Evolutionary conservation across 768 basidiomycete species (phyloP), one percentile per base, ranked within the genome.

Genomic region (Tricholoma furcatifolium): DNA sequence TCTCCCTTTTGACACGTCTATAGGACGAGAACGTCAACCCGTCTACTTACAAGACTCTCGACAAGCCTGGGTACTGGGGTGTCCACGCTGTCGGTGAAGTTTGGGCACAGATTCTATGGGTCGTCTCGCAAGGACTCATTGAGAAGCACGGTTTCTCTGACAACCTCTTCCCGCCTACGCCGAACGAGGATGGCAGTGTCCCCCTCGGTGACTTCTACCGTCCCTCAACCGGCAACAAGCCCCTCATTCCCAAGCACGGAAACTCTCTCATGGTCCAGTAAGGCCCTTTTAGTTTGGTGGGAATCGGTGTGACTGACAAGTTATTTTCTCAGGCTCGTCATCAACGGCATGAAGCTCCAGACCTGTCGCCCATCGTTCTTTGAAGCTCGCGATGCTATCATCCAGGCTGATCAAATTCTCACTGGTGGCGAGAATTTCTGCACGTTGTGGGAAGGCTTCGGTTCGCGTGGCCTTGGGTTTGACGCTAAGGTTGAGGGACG

Each of bases 341-440:
- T 98, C 24, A 86, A 88, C 65, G 94, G 79, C 9, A 96, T 99
- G 94, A 98, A 98, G 79, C 74, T 97, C 40, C 95, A 98, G 66
- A 84, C 87, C 3, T 99, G 96, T 73, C 80, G 87, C 23, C 96
- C 96, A 17, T 79, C 77, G 42, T 95, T 96, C 85, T 90, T 93
- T 63, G 85, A 93, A 51, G 89, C 93, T 15, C 84, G 93, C 54
- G 85, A 88, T 67, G 91, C 93, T 14, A 93, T 96, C 67, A 83
- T 96, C 58, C 85, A 92, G 59, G 94, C 96, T 18, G 96, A 98
- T 67, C 75, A 91, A 66, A 71, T 90, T 40, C 79, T 97, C 54
- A 98, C 96, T 3, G 91, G 85, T 12, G 96, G 96, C 3, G 91
- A 93, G 81, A 99, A 99, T 77, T 74, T 78, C 60, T 99, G 96